Evolutionary conservation across 2,329 filamentous ascomycete genomes (phyloP), one percentile per base, ranked within the genome.

Genomic region (Elsinoe fawcettii): DNA sequence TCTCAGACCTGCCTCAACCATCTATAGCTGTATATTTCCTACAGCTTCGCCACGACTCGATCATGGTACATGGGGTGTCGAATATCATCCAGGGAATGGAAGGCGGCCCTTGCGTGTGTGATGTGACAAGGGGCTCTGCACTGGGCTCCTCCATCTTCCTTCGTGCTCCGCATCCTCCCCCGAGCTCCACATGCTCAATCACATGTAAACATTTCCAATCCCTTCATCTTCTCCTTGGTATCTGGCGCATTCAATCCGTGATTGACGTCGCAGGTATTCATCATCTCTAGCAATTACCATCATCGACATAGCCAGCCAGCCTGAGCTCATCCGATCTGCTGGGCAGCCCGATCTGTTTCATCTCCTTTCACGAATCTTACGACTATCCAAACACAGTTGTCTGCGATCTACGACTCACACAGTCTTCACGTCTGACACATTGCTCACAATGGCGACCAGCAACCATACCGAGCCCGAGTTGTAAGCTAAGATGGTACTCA

Each of bases 381-480:
- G 41, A 27, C 41, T 23, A 30, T 46, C 11, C 20, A 23, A 12
- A 25, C 2, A 46, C 41, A 46, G 8, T 9, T 14, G 4, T n/a
- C 41, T 5, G n/a, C 4, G 4, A 20, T 8, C 5, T 20, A 14
- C 25, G n/a, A 9, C 18, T 18, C 12, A 6, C 12, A 1, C 34
- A 25, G 8, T 16, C 27, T 16, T 30, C 16, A 25, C 20, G 5
- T 34, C 32, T 14, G 39, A 20, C 14, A 14, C 9, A 6, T 20
- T 12, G 9, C 14, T 12, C 44, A 53, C 18, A 11, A 53, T 53
- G 49, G 18, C 25, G 16, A 12, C 12, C 7, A 53, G 20, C 30
- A 2, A 20, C 14, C 54, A 54, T 14, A 23, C 37, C 34, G 59
- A 65, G 43, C 64, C 65, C 27, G 63, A 65, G 59, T 66, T 63